phyloP scores from a whole-genome alignment of 129 eudicot genomes.

The Scalesia atractyloides region DNA sequence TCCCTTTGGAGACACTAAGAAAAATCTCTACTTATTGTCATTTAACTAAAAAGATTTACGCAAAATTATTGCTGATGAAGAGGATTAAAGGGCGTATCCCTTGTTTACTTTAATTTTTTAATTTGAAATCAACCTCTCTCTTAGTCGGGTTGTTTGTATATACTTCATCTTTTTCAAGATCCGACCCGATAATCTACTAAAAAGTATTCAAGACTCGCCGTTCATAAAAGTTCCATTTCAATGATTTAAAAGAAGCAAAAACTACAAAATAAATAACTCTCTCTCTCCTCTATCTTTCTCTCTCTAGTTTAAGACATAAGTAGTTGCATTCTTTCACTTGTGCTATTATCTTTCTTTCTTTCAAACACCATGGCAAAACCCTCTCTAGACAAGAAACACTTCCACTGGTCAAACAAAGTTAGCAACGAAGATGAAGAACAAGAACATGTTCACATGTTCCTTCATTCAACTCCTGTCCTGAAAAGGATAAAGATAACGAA shows the following conservation, averaged over 20 bases:
- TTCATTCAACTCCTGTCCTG: slow-evolving; percentile 26
- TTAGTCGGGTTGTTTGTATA: slow-evolving; percentile 46
- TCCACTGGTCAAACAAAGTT: slow-evolving; percentile 70
- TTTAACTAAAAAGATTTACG: not conserved
- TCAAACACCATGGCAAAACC: slow-evolving; percentile 53
- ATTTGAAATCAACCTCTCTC: slow-evolving; percentile 38
- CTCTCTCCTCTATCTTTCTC: slow-evolving; percentile 37
- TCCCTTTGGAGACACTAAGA: not conserved
- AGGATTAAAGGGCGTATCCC: not conserved
- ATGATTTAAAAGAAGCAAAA: slow-evolving; percentile 15
- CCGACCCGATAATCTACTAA: slow-evolving; percentile 27
- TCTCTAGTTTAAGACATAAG: slow-evolving; percentile 45
- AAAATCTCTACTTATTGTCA: not conserved
- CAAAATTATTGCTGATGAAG: not conserved
- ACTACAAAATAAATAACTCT: slow-evolving; percentile 13
- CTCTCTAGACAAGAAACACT: slow-evolving; percentile 61
- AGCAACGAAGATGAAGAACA: slow-evolving; percentile 54
- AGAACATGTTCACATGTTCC: slow-evolving; percentile 2
- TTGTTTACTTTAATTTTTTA: slow-evolving; percentile 39
- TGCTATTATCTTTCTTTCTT: slow-evolving; percentile 33
- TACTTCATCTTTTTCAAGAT: slow-evolving; percentile 35
- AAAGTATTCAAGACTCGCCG: slow-evolving; percentile 12
- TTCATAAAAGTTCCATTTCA: slow-evolving; percentile 7
- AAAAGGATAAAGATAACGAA: slow-evolving; percentile 24
- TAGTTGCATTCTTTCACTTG: slow-evolving; percentile 35